phyloP scores from a whole-genome alignment of 192 early-diverging fungal species.

The Podila minutissima region DNA sequence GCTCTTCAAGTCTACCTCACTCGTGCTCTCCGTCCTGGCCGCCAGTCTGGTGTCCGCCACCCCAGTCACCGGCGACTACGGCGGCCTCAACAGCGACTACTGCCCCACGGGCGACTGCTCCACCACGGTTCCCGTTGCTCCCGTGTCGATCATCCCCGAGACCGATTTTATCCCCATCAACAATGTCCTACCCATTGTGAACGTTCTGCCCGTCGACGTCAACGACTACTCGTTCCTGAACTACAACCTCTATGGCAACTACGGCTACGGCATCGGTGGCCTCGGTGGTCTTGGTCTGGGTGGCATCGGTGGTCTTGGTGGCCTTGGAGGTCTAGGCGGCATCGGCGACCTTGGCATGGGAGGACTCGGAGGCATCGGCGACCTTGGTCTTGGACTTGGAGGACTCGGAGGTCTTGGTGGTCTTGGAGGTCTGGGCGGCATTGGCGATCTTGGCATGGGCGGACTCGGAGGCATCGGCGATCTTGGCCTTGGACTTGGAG shows the following conservation, averaged over 20 bases:
- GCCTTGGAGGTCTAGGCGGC: background rate
- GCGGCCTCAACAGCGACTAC: no score
- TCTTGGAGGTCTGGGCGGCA: background rate
- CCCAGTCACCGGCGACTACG: no score
- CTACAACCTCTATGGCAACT: background rate
- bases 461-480: background rate
- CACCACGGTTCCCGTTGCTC: background rate
- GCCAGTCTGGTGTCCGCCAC: no score
- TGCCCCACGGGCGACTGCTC: background rate
- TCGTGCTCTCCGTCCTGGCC: no score
- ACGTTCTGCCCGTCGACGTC: slow-evolving; percentile 23
- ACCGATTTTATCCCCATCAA: slow-evolving; percentile 33
- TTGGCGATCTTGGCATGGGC: no score
- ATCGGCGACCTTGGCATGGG: background rate
- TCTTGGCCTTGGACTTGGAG: background rate
- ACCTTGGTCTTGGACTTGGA: background rate
- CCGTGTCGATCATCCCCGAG: slow-evolving; percentile 21
- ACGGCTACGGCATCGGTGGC: slow-evolving; percentile 1
- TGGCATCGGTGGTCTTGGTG: background rate
- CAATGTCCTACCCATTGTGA: slow-evolving; percentile 33
- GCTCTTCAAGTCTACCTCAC: no score
- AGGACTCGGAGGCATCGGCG: background rate
- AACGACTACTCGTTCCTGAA: slow-evolving; percentile 13
- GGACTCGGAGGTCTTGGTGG: background rate
- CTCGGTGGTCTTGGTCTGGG: background rate